These are phyloP conservation scores for Saturnispora serradocipensis DNA, from an alignment of 805 yeast species.

Conservation along the genomic window DNA sequence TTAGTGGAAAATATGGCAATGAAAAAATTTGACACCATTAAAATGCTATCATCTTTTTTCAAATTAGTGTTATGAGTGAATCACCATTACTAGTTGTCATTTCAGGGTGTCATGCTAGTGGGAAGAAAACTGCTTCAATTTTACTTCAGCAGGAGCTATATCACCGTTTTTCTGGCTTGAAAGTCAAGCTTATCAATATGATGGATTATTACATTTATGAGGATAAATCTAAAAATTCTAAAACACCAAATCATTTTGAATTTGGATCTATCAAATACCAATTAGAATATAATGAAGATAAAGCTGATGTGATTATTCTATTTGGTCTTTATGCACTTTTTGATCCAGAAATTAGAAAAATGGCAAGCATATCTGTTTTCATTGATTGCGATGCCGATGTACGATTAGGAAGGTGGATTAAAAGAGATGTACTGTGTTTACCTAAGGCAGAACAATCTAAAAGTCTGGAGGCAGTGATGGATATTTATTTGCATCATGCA, in stretches of 20 bases:
- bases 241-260: constrained; percentile 34
- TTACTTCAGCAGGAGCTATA: constrained; percentile 18
- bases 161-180: constrained; percentile 13
- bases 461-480: constrained; percentile 30
- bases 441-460: constrained; percentile 3
- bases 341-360: constrained; percentile 43
- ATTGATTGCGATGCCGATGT: constrained; percentile 82
- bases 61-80: not conserved
- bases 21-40: not conserved
- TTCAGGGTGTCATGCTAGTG: constrained; percentile 31
- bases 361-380: constrained; percentile 61
- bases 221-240: not conserved
- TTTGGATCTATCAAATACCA: constrained; percentile 24
- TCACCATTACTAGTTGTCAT: constrained; percentile 20
- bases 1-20: not conserved
- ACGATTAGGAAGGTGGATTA: constrained; percentile 71
- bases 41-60: not conserved
- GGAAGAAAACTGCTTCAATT: constrained; percentile 23
- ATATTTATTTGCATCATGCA: constrained; percentile 43
- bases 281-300: not conserved
- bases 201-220: constrained; percentile 9
- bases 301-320: constrained; percentile 36
- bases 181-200: constrained; percentile 20
- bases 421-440: constrained; percentile 22
- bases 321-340: constrained; percentile 78